Evolutionary conservation across 352 stramenopile species (phyloP).

Genomic region (Thalassiosira mediterranea): DNA sequence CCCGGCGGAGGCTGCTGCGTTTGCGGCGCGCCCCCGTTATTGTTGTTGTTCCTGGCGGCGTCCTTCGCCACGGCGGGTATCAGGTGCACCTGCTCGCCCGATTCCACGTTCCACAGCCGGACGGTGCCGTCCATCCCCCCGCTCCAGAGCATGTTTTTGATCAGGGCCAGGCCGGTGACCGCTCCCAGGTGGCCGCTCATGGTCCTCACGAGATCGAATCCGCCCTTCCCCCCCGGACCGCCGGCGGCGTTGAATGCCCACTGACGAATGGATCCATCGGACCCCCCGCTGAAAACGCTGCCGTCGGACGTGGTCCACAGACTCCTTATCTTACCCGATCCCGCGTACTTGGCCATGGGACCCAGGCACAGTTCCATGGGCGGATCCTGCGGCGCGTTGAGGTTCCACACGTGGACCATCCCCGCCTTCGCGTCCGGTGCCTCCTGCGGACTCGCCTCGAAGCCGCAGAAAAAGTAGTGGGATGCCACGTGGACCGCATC

Average conservation of each 20-base stretch:
- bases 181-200: slow-evolving; percentile 72
- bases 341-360: slow-evolving; percentile 66
- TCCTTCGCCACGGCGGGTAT: slow-evolving; percentile 44
- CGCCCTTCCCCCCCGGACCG: slow-evolving; percentile 27
- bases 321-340: slow-evolving; percentile 57
- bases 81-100: slow-evolving; percentile 39
- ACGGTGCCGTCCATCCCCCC: slow-evolving; percentile 72
- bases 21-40: background rate
- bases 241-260: slow-evolving; percentile 62
- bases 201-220: slow-evolving; percentile 58
- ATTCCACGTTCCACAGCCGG: slow-evolving; percentile 75
- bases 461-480: slow-evolving; percentile 79
- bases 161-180: slow-evolving; percentile 68
- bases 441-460: slow-evolving; percentile 61
- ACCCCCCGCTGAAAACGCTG: slow-evolving; percentile 60
- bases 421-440: slow-evolving; percentile 61
- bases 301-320: slow-evolving; percentile 48
- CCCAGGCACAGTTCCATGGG: slow-evolving; percentile 77
- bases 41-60: slow-evolving; percentile 5
- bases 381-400: slow-evolving; percentile 61
- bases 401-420: slow-evolving; percentile 82
- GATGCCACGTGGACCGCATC: slow-evolving; percentile 46
- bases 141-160: slow-evolving; percentile 58
- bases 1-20: background rate
- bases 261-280: slow-evolving; percentile 71